phyloP scores from a whole-genome alignment of 78 protist genomes.

The Protostelium mycophagum region DNA sequence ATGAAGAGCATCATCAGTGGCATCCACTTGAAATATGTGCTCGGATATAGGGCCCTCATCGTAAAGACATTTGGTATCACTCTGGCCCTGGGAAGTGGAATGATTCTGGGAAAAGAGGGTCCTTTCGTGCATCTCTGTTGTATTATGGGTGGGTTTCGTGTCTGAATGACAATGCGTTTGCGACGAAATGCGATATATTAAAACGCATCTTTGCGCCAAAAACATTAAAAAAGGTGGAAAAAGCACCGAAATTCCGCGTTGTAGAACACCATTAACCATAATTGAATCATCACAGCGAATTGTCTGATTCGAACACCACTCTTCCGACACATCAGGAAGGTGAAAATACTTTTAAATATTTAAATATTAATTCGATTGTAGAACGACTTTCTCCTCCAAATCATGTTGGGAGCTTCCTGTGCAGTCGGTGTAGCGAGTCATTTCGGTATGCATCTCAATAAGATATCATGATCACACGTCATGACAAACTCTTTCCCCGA shows the following conservation, averaged over 20 bases:
- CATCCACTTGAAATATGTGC: slow-evolving; percentile 18
- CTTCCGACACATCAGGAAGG: background rate
- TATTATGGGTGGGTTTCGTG: background rate
- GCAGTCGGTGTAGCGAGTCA: background rate
- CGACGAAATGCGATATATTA: no score
- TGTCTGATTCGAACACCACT: background rate
- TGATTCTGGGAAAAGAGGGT: slow-evolving; percentile 71
- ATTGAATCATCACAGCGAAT: no score
- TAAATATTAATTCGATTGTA: background rate
- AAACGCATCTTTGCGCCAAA: no score
- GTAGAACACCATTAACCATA: no score
- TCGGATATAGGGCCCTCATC: slow-evolving; percentile 22
- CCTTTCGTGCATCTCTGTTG: slow-evolving; percentile 55
- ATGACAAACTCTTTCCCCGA: no score
- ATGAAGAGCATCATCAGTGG: slow-evolving; percentile 70
- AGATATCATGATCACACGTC: no score
- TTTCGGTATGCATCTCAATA: no score
- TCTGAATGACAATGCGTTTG: no score
- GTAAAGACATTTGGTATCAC: slow-evolving; percentile 45
- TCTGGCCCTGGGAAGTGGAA: slow-evolving; percentile 56
- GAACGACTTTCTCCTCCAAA: background rate
- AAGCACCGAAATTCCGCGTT: no score
- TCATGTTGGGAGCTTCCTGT: background rate
- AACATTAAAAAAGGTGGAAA: no score
- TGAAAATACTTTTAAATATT: background rate